Conservation (phyloP, 2,329 filamentous ascomycete genomes). For the Neopestalotiopsis sp. region DNA sequence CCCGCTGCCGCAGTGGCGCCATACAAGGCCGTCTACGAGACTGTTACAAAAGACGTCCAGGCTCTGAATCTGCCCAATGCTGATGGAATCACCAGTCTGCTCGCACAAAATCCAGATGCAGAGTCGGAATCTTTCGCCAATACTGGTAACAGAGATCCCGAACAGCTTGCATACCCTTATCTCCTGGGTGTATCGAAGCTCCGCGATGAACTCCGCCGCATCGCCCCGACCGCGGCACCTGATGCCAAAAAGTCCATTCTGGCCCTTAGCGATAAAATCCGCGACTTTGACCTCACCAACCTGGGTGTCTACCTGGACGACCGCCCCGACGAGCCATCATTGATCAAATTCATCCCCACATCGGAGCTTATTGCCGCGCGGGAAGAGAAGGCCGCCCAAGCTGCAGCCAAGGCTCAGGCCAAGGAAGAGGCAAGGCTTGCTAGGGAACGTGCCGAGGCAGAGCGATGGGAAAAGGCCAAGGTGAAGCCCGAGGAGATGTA, state of each 20-base stretch:
- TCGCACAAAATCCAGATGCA: conserved; percentile 47
- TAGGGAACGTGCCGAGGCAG: conserved; percentile 55
- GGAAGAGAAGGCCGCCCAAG: conserved; percentile 64
- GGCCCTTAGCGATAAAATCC: conserved; percentile 77
- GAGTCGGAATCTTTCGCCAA: conserved; percentile 54
- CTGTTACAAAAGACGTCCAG: conserved; percentile 52
- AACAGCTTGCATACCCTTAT: conserved; percentile 61
- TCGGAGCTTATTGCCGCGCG: conserved; percentile 62
- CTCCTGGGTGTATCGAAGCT: conserved; percentile 60
- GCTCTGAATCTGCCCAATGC: conserved; percentile 53
- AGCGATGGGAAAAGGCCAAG: conserved; percentile 64
- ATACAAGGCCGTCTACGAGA: conserved; percentile 51
- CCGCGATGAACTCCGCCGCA: conserved; percentile 66
- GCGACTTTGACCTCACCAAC: conserved; percentile 81
- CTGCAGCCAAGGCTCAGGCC: conserved; percentile 63
- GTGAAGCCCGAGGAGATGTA: conserved; percentile 62
- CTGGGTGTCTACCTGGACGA: conserved; percentile 90
- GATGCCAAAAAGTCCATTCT: conserved; percentile 75
- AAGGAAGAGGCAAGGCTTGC: conserved; percentile 62
- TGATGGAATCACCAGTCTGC: conserved; percentile 47
- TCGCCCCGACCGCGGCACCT: conserved; percentile 52
- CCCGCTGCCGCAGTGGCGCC: conserved; percentile 53
- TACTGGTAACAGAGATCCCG: conserved; percentile 54
- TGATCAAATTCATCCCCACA: conserved; percentile 71
- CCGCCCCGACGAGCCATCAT: conserved; percentile 70